These are phyloP conservation scores for Nemania sp. DNA, from an alignment of 2,329 filamentous ascomycete species.

Conservation along the genomic window DNA sequence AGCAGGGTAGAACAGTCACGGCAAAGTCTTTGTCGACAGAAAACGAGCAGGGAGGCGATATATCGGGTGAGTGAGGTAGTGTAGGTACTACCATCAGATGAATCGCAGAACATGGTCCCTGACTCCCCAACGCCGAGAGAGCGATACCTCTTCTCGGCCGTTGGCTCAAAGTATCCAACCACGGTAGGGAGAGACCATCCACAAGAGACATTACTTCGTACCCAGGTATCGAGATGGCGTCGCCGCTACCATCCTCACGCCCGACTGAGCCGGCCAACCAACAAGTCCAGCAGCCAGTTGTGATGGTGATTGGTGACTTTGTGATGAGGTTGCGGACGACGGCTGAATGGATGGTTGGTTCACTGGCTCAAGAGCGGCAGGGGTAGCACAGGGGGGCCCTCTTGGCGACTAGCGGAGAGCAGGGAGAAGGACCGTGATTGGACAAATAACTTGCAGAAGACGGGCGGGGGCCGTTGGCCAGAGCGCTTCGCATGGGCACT, in stretches of 20 bases:
- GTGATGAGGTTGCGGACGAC: conserved; percentile 35
- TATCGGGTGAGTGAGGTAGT: conserved; percentile 1
- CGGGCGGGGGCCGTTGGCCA: conserved; percentile 36
- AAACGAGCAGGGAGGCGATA: neutral
- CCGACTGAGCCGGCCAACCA: too few species aligned
- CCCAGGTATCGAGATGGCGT: neutral
- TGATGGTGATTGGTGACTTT: conserved; percentile 24
- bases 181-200: neutral
- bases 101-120: too few species aligned
- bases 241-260: conserved; percentile 21
- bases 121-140: neutral
- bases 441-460: conserved; percentile 22
- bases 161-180: neutral
- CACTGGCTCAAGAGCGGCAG: conserved; percentile 21
- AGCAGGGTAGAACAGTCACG: conserved; percentile 5
- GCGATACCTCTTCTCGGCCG: neutral
- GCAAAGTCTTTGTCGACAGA: neutral
- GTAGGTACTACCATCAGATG: neutral
- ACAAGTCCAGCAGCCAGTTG: conserved; percentile 23
- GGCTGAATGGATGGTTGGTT: conserved; percentile 16
- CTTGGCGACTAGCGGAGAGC: conserved; percentile 35
- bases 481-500: conserved; percentile 30
- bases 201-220: conserved; percentile 7
- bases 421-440: conserved; percentile 37
- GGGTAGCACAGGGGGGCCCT: conserved; percentile 15